A percentile compares a stretch with the other conserved stretches of the same genome.
Evolutionary conservation across 805 yeast genomes (phyloP).

Genomic region (Ogataea angusta): DNA sequence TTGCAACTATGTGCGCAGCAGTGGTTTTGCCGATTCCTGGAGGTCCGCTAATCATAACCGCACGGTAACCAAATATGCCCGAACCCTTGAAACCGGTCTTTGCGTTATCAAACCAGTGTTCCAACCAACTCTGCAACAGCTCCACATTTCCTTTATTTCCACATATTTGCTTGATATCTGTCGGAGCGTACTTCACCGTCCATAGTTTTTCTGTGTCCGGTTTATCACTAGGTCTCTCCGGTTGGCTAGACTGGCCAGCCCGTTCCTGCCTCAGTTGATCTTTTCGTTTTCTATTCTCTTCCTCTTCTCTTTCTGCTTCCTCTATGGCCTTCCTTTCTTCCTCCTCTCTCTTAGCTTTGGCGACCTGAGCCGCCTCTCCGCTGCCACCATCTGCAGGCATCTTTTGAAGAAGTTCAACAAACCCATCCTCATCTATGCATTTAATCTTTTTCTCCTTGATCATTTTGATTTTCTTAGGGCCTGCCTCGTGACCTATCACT

Average conservation of each 20-base stretch:
- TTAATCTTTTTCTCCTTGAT: conserved; percentile 72
- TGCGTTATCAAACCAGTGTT: conserved; percentile 64
- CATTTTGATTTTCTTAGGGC: conserved; percentile 86
- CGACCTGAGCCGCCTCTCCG: conserved; percentile 73
- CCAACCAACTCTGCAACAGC: conserved; percentile 70
- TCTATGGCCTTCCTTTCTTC: conserved; percentile 58
- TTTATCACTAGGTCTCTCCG: conserved; percentile 34
- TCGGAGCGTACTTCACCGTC: conserved; percentile 94
- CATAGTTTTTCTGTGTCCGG: conserved; percentile 68
- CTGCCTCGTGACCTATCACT: conserved; percentile 93
- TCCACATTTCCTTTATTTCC: conserved; percentile 81
- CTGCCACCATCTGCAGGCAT: conserved; percentile 95
- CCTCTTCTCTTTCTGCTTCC: conserved; percentile 49
- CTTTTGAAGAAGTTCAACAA: conserved; percentile 61
- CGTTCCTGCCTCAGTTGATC: conserved; percentile 26
- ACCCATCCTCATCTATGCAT: conserved; percentile 85
- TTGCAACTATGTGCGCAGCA: conserved; percentile 73
- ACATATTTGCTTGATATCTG: conserved; percentile 69
- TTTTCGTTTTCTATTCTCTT: conserved; percentile 30
- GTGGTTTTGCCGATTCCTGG: conserved; percentile 87
- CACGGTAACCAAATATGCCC: conserved; percentile 68
- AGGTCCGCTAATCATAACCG: conserved; percentile 83
- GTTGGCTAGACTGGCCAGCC: conserved; percentile 7
- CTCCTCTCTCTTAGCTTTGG: conserved; percentile 61
- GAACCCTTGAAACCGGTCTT: conserved; percentile 58